Conservation (phyloP, 2,329 filamentous ascomycete species). For the Metarhizium humberi region DNA sequence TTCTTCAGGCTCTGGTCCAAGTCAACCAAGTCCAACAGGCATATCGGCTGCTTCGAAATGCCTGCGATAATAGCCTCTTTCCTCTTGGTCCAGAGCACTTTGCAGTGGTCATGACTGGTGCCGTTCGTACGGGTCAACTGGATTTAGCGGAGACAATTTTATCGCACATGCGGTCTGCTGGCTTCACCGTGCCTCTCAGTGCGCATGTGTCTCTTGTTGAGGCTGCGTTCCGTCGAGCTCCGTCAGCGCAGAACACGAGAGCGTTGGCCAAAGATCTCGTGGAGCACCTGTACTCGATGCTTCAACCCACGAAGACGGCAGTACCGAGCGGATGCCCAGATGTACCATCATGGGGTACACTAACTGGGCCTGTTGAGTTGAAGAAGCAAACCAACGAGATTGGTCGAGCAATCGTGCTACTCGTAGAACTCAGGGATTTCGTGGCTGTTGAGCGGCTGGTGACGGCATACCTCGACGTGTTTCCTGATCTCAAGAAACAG, state of each 20-base stretch:
- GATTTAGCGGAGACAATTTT: conserved; percentile 31
- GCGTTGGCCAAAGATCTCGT: conserved; percentile 20
- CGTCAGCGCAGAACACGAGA: conserved; percentile 16
- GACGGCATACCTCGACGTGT: conserved; percentile 37
- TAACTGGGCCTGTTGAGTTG: conserved; percentile 13
- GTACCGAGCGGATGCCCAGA: background rate
- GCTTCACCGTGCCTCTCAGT: conserved; percentile 32
- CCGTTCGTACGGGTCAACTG: conserved; percentile 35
- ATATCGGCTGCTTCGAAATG: conserved; percentile 35
- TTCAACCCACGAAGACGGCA: background rate
- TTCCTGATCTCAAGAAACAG: conserved; percentile 22
- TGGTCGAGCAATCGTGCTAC: conserved; percentile 23
- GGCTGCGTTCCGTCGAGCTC: conserved; percentile 19
- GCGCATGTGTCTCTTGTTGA: conserved; percentile 33
- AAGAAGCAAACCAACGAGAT: conserved; percentile 18
- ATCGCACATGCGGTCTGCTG: conserved; percentile 31
- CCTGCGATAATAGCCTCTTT: conserved; percentile 34
- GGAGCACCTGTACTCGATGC: conserved; percentile 16
- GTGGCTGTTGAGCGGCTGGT: conserved; percentile 49
- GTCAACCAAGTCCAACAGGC: conserved; percentile 41
- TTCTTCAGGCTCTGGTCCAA: conserved; percentile 39
- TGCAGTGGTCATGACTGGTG: conserved; percentile 42
- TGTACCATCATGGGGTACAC: conserved; percentile 1
- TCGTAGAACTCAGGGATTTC: conserved; percentile 31
- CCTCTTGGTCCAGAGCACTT: conserved; percentile 39